These are phyloP conservation scores for Ophiostoma sp. DNA, from an alignment of 2,329 filamentous ascomycete species.

Conservation along the genomic window DNA sequence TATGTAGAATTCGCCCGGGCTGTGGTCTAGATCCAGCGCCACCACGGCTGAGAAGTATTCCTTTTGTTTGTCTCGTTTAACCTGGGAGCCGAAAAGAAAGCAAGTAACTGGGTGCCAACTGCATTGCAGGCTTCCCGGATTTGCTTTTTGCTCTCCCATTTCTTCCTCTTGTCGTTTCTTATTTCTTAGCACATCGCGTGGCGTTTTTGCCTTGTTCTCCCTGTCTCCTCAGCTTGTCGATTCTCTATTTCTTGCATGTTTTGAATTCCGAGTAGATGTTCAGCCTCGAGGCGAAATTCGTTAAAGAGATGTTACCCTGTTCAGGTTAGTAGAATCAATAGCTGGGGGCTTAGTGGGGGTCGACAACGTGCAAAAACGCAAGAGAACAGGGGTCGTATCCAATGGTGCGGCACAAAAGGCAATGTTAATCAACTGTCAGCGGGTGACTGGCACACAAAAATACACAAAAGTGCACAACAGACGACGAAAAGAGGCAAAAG, in stretches of 20 bases:
- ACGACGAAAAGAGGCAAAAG: not conserved
- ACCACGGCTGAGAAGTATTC: not conserved
- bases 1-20: not conserved
- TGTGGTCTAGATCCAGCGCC: not conserved
- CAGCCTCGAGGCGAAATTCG: not conserved
- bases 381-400: not conserved
- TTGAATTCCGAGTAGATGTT: not conserved
- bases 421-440: not conserved
- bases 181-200: not conserved
- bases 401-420: not conserved
- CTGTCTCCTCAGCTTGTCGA: not conserved
- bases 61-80: not conserved
- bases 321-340: not conserved
- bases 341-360: not conserved
- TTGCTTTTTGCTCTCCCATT: not conserved
- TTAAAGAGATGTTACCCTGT: not conserved
- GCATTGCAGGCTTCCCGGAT: not conserved
- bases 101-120: not conserved
- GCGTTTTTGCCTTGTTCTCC: not conserved
- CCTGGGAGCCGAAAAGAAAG: not conserved
- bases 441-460: too few relatives aligned
- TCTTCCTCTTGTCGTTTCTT: not conserved
- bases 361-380: not conserved
- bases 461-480: too few relatives aligned
- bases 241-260: not conserved